These are phyloP conservation scores for Alloteropsis semialata DNA, from an alignment of 176 grass and related monocot species.

Conservation along the genomic window DNA sequence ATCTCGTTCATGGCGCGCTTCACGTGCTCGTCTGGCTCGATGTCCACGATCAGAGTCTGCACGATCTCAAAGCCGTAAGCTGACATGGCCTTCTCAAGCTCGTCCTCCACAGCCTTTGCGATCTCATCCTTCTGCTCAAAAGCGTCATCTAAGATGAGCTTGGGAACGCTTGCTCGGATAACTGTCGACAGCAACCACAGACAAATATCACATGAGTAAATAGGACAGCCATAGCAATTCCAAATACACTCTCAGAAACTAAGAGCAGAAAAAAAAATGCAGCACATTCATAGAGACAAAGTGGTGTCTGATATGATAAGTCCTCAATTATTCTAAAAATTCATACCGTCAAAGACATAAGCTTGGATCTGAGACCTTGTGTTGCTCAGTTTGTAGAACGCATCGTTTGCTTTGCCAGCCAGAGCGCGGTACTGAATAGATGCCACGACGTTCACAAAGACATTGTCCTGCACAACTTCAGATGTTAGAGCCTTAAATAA, in stretches of 20 bases:
- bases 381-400: conserved; percentile 89
- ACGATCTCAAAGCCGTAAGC: conserved; percentile 62
- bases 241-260: not conserved
- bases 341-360: conserved; percentile 81
- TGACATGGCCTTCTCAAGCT: conserved; percentile 83
- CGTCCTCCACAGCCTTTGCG: conserved; percentile 72
- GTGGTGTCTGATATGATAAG: not conserved
- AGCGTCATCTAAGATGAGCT: conserved; percentile 62
- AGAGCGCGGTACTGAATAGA: conserved; percentile 82
- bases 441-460: conserved; percentile 88
- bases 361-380: conserved; percentile 84
- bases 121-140: conserved; percentile 92
- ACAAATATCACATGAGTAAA: not conserved
- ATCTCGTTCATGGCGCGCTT: conserved; percentile 89
- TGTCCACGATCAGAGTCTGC: conserved; percentile 66
- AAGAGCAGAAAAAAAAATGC: not conserved
- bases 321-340: not conserved
- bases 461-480: conserved; percentile 65
- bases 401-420: conserved; percentile 64
- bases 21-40: conserved; percentile 80
- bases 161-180: conserved; percentile 78
- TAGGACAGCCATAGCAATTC: not conserved
- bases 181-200: conserved; percentile 34
- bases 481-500: not conserved
- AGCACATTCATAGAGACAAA: not conserved